Evolutionary conservation across 495 filamentous ascomycete genomes (phyloP).

Genomic region (Opeltia flavorubescens): DNA sequence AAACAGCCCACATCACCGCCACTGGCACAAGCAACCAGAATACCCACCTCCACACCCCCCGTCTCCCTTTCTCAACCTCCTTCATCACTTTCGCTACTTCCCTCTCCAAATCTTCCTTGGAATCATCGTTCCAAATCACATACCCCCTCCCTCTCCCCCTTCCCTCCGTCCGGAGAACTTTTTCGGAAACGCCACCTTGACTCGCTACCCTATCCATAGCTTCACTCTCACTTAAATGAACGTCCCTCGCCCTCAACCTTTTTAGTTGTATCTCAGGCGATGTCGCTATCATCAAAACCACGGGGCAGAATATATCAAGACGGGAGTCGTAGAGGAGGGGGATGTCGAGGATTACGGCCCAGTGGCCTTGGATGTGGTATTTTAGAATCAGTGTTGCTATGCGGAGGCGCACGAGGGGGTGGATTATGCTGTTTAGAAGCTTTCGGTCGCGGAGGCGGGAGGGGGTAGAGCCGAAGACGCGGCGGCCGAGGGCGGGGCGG

Average conservation of each 20-base stretch:
- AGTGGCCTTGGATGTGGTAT: conserved; percentile 54
- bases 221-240: conserved; percentile 57
- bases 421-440: conserved; percentile 78
- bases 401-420: conserved; percentile 67
- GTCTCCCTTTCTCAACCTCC: conserved; percentile 46
- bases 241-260: conserved; percentile 57
- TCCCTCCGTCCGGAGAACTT: conserved; percentile 53
- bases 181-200: conserved; percentile 71
- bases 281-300: conserved; percentile 75
- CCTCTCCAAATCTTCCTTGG: conserved; percentile 45
- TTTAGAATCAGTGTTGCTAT: conserved; percentile 54
- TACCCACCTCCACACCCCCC: conserved; percentile 56
- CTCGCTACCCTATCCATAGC: conserved; percentile 68
- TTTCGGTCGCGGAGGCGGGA: conserved; percentile 50
- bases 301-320: conserved; percentile 68
- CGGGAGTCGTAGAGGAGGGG: conserved; percentile 79
- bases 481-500: conserved; percentile 65
- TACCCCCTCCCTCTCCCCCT: conserved; percentile 36
- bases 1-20: conserved; percentile 54
- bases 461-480: conserved; percentile 66
- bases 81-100: conserved; percentile 50
- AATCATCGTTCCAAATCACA: conserved; percentile 79
- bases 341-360: conserved; percentile 88
- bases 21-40: too few species aligned
- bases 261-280: conserved; percentile 67